These are phyloP conservation scores for Aureobasidium sp. DNA, from an alignment of 2,329 filamentous ascomycete species.

Conservation along the genomic window DNA sequence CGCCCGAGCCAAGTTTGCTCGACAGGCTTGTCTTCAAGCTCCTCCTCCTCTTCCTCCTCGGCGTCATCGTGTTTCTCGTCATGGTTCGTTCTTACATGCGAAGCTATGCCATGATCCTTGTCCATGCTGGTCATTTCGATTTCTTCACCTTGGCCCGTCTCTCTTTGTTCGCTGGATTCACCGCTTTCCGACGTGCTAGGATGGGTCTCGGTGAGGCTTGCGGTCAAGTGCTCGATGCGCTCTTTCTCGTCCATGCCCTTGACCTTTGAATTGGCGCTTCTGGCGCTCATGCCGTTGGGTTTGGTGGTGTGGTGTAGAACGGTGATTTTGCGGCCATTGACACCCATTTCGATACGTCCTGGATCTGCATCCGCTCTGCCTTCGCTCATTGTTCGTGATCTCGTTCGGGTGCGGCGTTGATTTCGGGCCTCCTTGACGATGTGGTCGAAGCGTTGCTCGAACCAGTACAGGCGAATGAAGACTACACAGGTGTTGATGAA, in stretches of 20 bases:
- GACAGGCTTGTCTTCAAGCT: slow-evolving; percentile 8
- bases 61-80: slow-evolving; percentile 27
- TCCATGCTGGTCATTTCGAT: background rate
- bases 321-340: slow-evolving; percentile 59
- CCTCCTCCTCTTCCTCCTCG: slow-evolving; percentile 17
- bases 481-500: slow-evolving; percentile 81
- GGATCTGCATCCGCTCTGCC: slow-evolving; percentile 42
- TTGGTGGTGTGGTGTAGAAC: slow-evolving; percentile 55
- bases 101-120: slow-evolving; percentile 18
- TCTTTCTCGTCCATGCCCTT: slow-evolving; percentile 40
- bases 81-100: slow-evolving; percentile 26
- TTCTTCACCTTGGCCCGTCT: background rate
- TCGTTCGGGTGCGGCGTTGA: slow-evolving; percentile 58
- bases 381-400: slow-evolving; percentile 45
- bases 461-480: slow-evolving; percentile 92
- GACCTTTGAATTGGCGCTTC: slow-evolving; percentile 43
- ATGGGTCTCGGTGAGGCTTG: background rate
- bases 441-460: slow-evolving; percentile 89
- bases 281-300: slow-evolving; percentile 46
- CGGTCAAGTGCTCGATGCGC: slow-evolving; percentile 27
- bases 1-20: slow-evolving; percentile 24
- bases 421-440: slow-evolving; percentile 66
- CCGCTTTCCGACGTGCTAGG: slow-evolving; percentile 12
- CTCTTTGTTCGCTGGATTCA: slow-evolving; percentile 20
- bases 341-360: slow-evolving; percentile 52